phyloP scores from a whole-genome alignment of 2,329 filamentous ascomycete species.

The Biscogniauxia marginata region DNA sequence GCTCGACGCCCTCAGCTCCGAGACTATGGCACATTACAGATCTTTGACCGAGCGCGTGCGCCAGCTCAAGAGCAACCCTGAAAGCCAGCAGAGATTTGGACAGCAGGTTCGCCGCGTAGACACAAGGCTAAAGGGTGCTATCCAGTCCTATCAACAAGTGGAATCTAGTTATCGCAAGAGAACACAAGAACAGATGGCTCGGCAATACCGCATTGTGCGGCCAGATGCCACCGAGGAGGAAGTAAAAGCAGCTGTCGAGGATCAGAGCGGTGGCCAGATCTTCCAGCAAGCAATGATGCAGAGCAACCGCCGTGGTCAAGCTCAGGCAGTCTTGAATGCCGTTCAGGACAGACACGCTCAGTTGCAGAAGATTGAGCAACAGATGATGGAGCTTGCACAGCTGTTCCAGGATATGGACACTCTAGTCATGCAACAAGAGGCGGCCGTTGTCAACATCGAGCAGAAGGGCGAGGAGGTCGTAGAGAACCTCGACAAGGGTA shows the following conservation, averaged over 20 bases:
- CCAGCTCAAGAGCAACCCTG: conserved; percentile 77
- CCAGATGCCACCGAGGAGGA: conserved; percentile 79
- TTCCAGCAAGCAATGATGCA: conserved; percentile 86
- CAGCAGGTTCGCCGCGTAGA: conserved; percentile 81
- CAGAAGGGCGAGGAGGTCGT: conserved; percentile 82
- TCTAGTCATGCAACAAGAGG: conserved; percentile 83
- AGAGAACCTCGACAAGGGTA: conserved; percentile 81
- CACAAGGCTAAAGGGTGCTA: conserved; percentile 74
- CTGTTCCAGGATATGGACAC: conserved; percentile 89
- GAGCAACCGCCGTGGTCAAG: conserved; percentile 77
- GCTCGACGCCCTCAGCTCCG: conserved; percentile 70
- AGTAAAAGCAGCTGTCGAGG: conserved; percentile 73
- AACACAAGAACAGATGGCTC: conserved; percentile 77
- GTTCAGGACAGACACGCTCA: conserved; percentile 82
- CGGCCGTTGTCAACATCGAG: conserved; percentile 76
- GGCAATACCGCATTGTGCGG: conserved; percentile 87
- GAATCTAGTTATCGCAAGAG: conserved; percentile 80
- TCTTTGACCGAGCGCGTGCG: conserved; percentile 76
- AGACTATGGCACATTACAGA: conserved; percentile 83
- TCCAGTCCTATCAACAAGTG: conserved; percentile 76
- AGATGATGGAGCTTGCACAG: conserved; percentile 83
- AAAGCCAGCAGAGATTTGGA: conserved; percentile 71
- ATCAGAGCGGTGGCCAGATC: conserved; percentile 70
- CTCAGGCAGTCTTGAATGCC: conserved; percentile 73
- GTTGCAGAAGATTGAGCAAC: conserved; percentile 87